Evolutionary conservation across 2,329 filamentous ascomycete species (phyloP).

Genomic region (Ophiostoma triangulosporum): DNA sequence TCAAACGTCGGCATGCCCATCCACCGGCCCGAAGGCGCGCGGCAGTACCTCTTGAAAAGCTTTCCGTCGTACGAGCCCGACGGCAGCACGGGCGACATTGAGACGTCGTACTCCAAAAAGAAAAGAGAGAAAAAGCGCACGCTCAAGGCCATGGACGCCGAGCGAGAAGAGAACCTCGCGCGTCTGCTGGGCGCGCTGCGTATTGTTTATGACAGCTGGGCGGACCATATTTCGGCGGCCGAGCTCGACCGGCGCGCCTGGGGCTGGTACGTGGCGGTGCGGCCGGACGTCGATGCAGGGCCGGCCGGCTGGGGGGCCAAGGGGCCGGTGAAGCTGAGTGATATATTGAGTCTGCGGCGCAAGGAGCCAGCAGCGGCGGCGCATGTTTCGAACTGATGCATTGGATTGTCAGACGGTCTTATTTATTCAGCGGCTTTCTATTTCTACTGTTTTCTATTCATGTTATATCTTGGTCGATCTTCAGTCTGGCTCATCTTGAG

Average conservation of each 20-base stretch:
- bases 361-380: constrained; percentile 13
- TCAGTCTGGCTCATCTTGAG: too few species aligned
- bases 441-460: too few species aligned
- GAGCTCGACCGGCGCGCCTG: constrained; percentile 68
- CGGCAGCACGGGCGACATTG: constrained; percentile 14
- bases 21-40: constrained; percentile 57
- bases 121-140: constrained; percentile 45
- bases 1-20: constrained; percentile 49
- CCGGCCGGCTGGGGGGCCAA: constrained; percentile 75
- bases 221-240: constrained; percentile 40
- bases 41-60: constrained; percentile 41
- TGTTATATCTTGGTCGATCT: too few species aligned
- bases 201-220: constrained; percentile 63
- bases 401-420: too few species aligned
- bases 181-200: constrained; percentile 58
- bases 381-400: neutral
- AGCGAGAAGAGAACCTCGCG: constrained; percentile 57
- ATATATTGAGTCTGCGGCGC: constrained; percentile 49
- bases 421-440: too few species aligned
- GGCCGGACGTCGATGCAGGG: constrained; percentile 63
- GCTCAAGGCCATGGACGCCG: constrained; percentile 34
- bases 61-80: constrained; percentile 35
- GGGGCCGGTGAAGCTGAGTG: constrained; percentile 50
- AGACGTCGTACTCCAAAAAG: constrained; percentile 11
- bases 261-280: constrained; percentile 65